phyloP scores from a whole-genome alignment of 2,329 filamentous ascomycete genomes.

The Epicoccum sorghinum region DNA sequence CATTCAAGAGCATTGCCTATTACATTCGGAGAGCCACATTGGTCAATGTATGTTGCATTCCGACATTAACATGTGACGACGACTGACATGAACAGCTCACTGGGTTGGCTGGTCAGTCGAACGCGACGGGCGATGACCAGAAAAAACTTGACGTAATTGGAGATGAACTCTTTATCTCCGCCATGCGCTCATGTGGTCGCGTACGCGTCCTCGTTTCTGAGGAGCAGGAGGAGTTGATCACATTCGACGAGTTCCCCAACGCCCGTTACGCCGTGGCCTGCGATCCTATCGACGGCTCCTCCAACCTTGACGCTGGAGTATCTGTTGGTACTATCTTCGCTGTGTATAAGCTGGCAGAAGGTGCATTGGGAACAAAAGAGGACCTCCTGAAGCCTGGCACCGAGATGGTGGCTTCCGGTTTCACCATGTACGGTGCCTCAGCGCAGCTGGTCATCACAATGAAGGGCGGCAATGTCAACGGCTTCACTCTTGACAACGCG shows the following conservation, averaged over 20 bases:
- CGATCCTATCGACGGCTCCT: conserved; percentile 97
- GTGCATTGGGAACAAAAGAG: conserved; percentile 74
- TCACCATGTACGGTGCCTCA: conserved; percentile 99
- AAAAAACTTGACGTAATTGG: conserved; percentile 99
- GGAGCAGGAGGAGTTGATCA: conserved; percentile 92
- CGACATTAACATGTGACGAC: background rate
- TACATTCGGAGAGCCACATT: conserved; percentile 96
- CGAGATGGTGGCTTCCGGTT: conserved; percentile 91
- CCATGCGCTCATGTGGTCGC: conserved; percentile 91
- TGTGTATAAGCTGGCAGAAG: conserved; percentile 86
- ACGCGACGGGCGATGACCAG: conserved; percentile 95
- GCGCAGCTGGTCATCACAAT: conserved; percentile 97
- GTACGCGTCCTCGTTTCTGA: conserved; percentile 95
- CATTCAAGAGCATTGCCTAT: conserved; percentile 99
- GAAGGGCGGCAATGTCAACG: conserved; percentile 89
- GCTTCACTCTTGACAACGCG: conserved; percentile 95
- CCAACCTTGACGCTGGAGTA: conserved; percentile 96
- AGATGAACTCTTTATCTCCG: conserved; percentile 95
- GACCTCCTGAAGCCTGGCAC: conserved; percentile 89
- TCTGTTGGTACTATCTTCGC: conserved; percentile 98
- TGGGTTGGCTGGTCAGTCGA: conserved; percentile 91
- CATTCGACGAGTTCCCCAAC: conserved; percentile 75
- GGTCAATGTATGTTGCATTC: conserved; percentile 68
- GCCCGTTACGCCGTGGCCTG: conserved; percentile 93
- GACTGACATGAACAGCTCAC: conserved; percentile 64